phyloP scores from a whole-genome alignment of 257 asterid species.

The Solanum lycopersicoides region DNA sequence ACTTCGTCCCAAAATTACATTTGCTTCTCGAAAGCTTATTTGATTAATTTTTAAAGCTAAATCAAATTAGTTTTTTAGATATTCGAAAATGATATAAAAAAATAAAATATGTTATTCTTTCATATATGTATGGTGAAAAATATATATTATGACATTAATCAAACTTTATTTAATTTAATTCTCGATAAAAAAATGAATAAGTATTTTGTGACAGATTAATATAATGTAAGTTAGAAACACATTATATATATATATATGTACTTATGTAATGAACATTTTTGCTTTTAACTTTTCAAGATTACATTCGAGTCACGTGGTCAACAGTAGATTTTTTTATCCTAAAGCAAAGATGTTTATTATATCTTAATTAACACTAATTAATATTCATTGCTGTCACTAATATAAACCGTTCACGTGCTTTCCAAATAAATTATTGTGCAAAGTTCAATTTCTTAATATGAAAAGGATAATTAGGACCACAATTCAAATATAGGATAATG shows the following conservation, averaged over 20 bases:
- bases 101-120: neutral
- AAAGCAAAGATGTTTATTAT: neutral
- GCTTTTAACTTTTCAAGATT: neutral
- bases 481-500: neutral
- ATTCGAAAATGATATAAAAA: neutral
- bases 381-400: neutral
- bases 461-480: neutral
- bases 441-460: neutral
- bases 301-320: neutral
- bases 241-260: neutral
- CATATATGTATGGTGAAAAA: neutral
- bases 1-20: neutral
- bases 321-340: neutral
- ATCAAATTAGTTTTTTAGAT: neutral
- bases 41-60: neutral
- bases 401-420: neutral
- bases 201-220: neutral
- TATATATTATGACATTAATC: no score
- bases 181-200: neutral
- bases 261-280: neutral
- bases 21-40: neutral
- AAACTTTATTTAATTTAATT: neutral
- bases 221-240: neutral
- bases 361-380: neutral
- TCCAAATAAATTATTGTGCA: neutral